Evolutionary conservation across 805 yeast species (phyloP).

Genomic region (Candida tibetensis): DNA sequence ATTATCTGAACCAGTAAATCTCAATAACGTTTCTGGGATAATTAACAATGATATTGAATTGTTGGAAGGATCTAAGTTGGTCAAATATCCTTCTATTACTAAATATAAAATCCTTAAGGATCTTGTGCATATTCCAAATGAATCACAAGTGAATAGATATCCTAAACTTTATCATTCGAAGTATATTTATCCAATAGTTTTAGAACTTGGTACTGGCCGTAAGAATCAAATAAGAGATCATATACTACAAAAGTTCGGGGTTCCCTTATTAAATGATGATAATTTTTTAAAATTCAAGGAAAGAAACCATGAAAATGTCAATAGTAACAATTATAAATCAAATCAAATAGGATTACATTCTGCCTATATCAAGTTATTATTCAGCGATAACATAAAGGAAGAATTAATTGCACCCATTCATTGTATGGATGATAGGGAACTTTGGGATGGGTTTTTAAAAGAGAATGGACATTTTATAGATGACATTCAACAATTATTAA

Average conservation of each 20-base stretch:
- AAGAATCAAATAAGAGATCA: slow-evolving; percentile 28
- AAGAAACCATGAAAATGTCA: slow-evolving; percentile 3
- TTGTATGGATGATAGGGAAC: slow-evolving; percentile 5
- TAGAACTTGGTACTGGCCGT: slow-evolving; percentile 21
- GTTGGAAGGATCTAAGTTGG: slow-evolving; percentile 3
- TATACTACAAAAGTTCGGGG: slow-evolving; percentile 16
- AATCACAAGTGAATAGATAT: slow-evolving; percentile 6
- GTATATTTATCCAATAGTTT: slow-evolving; percentile 15
- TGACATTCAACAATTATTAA: neutral
- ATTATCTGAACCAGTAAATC: neutral
- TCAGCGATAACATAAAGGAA: slow-evolving; percentile 1
- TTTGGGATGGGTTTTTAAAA: slow-evolving; percentile 8
- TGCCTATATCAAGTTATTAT: slow-evolving; percentile 12
- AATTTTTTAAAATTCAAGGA: slow-evolving; percentile 17
- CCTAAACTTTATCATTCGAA: slow-evolving; percentile 14
- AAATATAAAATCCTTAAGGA: slow-evolving; percentile 16
- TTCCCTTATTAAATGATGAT: slow-evolving; percentile 23
- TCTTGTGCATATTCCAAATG: slow-evolving; percentile 6
- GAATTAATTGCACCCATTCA: slow-evolving; percentile 1
- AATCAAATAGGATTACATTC: slow-evolving; percentile 26
- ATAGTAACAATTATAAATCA: slow-evolving; percentile 14
- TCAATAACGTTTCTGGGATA: too few species aligned
- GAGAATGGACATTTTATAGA: neutral
- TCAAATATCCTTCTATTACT: slow-evolving; percentile 13
- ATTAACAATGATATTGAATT: neutral